phyloP scores from a whole-genome alignment of 192 early-diverging fungal genomes.

The Coemansia sp. region DNA sequence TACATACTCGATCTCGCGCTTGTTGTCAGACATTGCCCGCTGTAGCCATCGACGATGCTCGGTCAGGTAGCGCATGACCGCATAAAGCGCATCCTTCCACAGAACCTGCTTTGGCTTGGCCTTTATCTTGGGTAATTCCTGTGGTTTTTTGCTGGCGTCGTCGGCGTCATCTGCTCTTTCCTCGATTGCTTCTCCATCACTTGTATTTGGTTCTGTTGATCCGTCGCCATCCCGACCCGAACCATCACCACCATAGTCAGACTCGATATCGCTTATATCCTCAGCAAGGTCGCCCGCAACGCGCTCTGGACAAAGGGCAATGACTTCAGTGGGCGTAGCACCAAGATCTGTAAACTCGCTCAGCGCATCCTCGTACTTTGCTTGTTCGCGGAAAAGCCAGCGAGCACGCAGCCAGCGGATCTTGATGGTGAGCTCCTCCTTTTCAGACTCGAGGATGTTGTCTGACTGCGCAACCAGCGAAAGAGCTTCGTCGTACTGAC shows the following conservation, averaged over 20 bases:
- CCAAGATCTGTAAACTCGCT: constrained; percentile 66
- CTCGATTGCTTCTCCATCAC: background rate
- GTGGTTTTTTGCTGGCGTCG: background rate
- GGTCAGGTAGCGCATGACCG: constrained; percentile 85
- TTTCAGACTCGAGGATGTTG: constrained; percentile 67
- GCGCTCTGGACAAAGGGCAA: constrained; percentile 66
- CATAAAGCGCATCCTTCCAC: constrained; percentile 51
- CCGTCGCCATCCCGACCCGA: background rate
- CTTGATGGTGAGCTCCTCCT: constrained; percentile 60
- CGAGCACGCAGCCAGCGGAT: constrained; percentile 70
- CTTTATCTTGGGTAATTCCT: background rate
- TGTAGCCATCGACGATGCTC: constrained; percentile 78
- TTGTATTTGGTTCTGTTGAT: background rate
- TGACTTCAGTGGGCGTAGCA: constrained; percentile 65
- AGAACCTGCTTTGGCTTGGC: constrained; percentile 23
- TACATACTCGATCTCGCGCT: constrained; percentile 40
- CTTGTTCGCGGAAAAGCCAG: constrained; percentile 65
- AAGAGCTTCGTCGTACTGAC: constrained; percentile 73
- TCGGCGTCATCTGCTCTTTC: background rate
- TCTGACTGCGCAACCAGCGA: constrained; percentile 76
- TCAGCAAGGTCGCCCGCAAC: constrained; percentile 65
- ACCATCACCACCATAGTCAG: constrained; percentile 14
- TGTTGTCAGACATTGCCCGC: constrained; percentile 47
- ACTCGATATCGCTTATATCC: constrained; percentile 18
- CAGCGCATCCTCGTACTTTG: constrained; percentile 65